Evolutionary conservation across 2,329 filamentous ascomycete species (phyloP).

Genomic region (Fusarium torulosum): DNA sequence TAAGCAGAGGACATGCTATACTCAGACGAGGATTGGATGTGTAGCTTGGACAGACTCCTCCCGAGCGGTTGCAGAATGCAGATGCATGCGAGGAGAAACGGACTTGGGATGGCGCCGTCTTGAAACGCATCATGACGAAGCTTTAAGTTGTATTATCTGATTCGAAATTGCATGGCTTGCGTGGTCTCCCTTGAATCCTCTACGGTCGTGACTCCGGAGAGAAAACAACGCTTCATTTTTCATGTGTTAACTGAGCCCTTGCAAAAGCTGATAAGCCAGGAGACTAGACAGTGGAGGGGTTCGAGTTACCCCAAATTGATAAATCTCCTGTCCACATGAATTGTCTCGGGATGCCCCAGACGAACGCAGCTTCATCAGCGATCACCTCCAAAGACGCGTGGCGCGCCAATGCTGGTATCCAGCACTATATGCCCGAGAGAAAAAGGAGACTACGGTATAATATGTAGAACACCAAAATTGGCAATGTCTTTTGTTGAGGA

Average conservation of each 20-base stretch:
- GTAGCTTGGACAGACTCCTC: slow-evolving; percentile 7
- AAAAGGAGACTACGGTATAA: neutral
- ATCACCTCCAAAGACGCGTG: slow-evolving; percentile 33
- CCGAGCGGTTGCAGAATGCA: slow-evolving; percentile 28
- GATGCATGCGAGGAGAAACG: slow-evolving; percentile 25
- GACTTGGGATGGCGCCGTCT: slow-evolving; percentile 27
- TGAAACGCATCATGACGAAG: slow-evolving; percentile 38
- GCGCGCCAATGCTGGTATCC: slow-evolving; percentile 17
- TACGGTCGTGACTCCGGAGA: neutral
- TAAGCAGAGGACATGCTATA: too few species aligned
- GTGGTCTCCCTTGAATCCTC: neutral
- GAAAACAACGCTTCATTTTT: slow-evolving; percentile 4
- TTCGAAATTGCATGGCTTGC: slow-evolving; percentile 17
- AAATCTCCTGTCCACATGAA: neutral
- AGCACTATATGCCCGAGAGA: slow-evolving; percentile 1
- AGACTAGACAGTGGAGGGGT: neutral
- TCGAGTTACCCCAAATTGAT: slow-evolving; percentile 15
- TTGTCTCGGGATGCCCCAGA: slow-evolving; percentile 19
- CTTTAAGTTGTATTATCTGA: slow-evolving; percentile 15
- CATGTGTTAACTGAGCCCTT: slow-evolving; percentile 17
- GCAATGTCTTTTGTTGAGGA: slow-evolving; percentile 34
- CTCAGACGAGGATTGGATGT: slow-evolving; percentile 10
- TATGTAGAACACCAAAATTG: neutral
- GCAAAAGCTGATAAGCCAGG: slow-evolving; percentile 16
- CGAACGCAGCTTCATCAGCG: slow-evolving; percentile 10